Base-by-base conservation (phyloP, 495 filamentous ascomycete genomes). In the Daldinia bambusicola region DNA sequence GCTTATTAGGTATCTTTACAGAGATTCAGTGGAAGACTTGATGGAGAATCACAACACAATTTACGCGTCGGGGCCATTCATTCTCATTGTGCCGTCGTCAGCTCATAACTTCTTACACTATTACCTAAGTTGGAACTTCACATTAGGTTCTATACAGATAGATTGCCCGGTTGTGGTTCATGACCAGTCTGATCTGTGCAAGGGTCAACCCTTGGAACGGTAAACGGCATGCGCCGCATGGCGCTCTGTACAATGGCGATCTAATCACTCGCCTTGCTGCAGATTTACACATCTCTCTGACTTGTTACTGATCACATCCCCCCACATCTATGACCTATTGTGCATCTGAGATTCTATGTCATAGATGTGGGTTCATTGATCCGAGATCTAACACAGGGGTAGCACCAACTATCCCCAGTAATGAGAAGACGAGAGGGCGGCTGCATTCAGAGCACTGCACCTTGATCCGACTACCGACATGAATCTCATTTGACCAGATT, bases 381-480 rank as follows among this genome's bases (percentile, higher is more conserved):
- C 70, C 65, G 64, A 68, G 60, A 65, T 68, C 64, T 64, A 38
- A 43, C 56, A 60, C 18, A 48, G 55, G 22, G 34, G 45, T 63
- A 26, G 20, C 16, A 61, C 64, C 9, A 34, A 61, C 26, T 43
- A 34, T 31, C 43, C 58, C 22, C 16, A 9, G 63, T 22, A 37
- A 43, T 69, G 32, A 26, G 34, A 36, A 10, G 9, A 36, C 9
- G 34, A 16, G 64, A 64, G 64, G 60, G 69, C 48, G 32, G 55
- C 60, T 68, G 64, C 69, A 72, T 72, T 16, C n/a, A 63, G 16
- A 53, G n/a, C 30, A 16, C 36, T 64, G 38, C 10, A 51, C 38
- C 60, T 38, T 60, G 59, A 58, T 72, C 55, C 69, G 69, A 72
- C 55, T 72, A 50, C 69, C 69, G 69, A 68, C 64, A 55, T 64